Evolutionary conservation across 345 rosid genomes (phyloP), one percentile per base, ranked within the genome.

Genomic region (Gossypium bickii): DNA sequence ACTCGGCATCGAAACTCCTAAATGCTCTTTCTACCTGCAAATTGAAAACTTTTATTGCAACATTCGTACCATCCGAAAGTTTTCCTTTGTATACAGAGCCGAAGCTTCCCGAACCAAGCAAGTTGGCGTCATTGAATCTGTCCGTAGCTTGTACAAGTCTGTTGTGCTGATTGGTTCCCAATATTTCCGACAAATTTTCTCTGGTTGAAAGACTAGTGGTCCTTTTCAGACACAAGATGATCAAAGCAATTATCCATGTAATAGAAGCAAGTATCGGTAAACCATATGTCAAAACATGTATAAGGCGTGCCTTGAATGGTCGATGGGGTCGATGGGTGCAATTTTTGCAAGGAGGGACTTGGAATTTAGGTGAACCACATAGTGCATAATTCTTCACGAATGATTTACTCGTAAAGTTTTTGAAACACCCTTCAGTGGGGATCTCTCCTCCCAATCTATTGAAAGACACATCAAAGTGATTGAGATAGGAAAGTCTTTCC

Each of bases 1-100:
- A 72, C 60, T 72, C 75, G 9, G 34, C 66, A 11, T 24, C 56
- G 12, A 60, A 73, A 57, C 67, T 72, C 22, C 6, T 24, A 20
- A 72, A 57, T 53, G 55, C 53, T 17, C 41, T 34, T 34, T 34
- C 41, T 34, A 34, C 41, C 41, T 34, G 41, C 41, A 34, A 34
- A 34, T 34, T 34, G 41, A 34, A 34, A 34, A 34, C 41, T 34
- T 34, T 34, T 34, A 34, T 5, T 34, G 41, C 41, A 34, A 34
- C 41, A 34, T 34, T 34, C 1, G 41, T 34, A 5, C 41, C 41
- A 34, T 34, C 41, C 7, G 41, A 34, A 34, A 34, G 41, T 34
- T 34, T 34, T 34, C 41, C 41, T 34, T 34, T 34, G 41, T 34
- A 34, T 6, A 34, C 41, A 34, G 41, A 34, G 41, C 41, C 41